Evolutionary conservation across 352 stramenopile genomes (phyloP).

Genomic region (Pythium oligandrum): DNA sequence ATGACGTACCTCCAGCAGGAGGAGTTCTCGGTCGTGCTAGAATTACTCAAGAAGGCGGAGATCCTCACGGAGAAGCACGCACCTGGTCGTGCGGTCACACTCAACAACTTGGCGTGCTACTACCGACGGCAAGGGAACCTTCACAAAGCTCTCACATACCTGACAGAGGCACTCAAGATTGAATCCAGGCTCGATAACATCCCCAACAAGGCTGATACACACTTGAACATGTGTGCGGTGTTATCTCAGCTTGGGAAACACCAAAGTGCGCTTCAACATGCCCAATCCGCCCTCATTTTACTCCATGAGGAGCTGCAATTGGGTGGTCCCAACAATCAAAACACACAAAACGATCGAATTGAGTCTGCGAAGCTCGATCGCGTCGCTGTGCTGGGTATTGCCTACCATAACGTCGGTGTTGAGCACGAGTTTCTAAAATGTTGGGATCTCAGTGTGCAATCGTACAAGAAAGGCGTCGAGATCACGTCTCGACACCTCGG

Average conservation of each 20-base stretch:
- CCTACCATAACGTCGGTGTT: slow-evolving; percentile 94
- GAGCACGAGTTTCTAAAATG: slow-evolving; percentile 95
- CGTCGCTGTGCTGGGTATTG: slow-evolving; percentile 90
- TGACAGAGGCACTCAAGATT: slow-evolving; percentile 92
- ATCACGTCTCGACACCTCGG: slow-evolving; percentile 82
- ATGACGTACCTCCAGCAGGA: slow-evolving; percentile 96
- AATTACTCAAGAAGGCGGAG: slow-evolving; percentile 93
- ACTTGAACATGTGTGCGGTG: slow-evolving; percentile 94
- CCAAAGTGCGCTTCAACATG: slow-evolving; percentile 87
- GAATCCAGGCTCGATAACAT: slow-evolving; percentile 82
- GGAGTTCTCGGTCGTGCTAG: slow-evolving; percentile 88
- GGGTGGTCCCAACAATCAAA: slow-evolving; percentile 1
- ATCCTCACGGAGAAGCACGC: slow-evolving; percentile 90
- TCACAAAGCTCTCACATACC: slow-evolving; percentile 87
- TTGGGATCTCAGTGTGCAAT: slow-evolving; percentile 85
- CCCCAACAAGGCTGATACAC: slow-evolving; percentile 90
- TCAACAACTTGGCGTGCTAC: slow-evolving; percentile 95
- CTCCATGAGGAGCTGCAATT: slow-evolving; percentile 91
- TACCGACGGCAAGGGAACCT: slow-evolving; percentile 89
- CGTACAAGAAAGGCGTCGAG: slow-evolving; percentile 91
- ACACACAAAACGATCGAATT: slow-evolving; percentile 2
- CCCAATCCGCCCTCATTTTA: slow-evolving; percentile 89
- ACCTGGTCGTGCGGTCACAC: slow-evolving; percentile 82
- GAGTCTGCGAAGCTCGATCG: slow-evolving; percentile 74
- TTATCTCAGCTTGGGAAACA: slow-evolving; percentile 91